Conservation (phyloP, 2,329 filamentous ascomycete genomes). For the Fusarium sororula region DNA sequence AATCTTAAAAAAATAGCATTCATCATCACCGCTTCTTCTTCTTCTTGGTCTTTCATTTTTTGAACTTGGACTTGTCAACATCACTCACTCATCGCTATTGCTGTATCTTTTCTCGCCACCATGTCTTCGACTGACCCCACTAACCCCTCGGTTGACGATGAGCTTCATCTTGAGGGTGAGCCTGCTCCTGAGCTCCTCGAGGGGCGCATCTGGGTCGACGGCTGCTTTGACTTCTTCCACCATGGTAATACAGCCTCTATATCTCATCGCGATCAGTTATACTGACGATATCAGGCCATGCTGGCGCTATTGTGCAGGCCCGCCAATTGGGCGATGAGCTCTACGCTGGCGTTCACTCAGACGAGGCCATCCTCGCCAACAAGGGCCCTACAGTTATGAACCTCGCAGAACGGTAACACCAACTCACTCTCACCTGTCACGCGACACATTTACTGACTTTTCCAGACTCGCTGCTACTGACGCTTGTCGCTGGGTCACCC, state of each 20-base stretch:
- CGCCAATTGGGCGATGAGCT: constrained; percentile 90
- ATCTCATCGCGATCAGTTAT: accelerated
- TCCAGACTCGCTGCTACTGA: constrained; percentile 84
- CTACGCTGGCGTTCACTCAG: constrained; percentile 92
- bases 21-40: constrained; percentile 5
- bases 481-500: constrained; percentile 93
- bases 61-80: background rate
- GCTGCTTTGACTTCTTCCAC: constrained; percentile 99
- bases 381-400: constrained; percentile 99
- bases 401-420: constrained; percentile 77
- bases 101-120: background rate
- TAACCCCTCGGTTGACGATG: constrained; percentile 35
- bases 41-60: background rate
- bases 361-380: constrained; percentile 94
- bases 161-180: constrained; percentile 50
- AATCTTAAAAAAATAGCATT: constrained; percentile 1
- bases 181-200: constrained; percentile 65
- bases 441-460: constrained; percentile 10
- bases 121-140: constrained; percentile 39
- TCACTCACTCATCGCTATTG: background rate
- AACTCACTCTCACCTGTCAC: background rate
- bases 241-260: constrained; percentile 67
- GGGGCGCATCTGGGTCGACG: constrained; percentile 95
- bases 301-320: constrained; percentile 95
- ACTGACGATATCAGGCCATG: constrained; percentile 73